Evolutionary conservation across 2,329 filamentous ascomycete genomes (phyloP).

Genomic region (Stachybotrys echinatus): DNA sequence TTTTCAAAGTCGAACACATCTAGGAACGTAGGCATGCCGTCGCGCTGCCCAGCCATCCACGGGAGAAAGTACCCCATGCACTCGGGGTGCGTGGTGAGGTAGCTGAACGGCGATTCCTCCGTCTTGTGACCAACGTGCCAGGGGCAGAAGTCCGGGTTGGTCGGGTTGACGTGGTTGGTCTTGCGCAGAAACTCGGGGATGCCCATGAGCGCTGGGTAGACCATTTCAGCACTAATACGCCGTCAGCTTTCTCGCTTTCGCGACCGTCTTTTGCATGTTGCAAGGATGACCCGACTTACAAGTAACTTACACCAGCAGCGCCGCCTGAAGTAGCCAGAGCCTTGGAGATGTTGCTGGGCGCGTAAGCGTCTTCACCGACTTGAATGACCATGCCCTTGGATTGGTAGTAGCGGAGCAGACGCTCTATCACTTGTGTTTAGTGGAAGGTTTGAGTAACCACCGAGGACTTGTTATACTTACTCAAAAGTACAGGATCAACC

Average conservation of each 20-base stretch:
- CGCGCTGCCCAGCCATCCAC: background rate
- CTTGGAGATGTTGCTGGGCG: background rate
- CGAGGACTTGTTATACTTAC: too few relatives aligned
- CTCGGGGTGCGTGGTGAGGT: background rate
- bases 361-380: background rate
- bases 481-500: background rate
- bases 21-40: background rate
- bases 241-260: background rate
- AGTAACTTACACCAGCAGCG: background rate
- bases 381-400: background rate
- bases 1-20: background rate
- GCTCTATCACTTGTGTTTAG: background rate
- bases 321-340: background rate
- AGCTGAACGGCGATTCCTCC: background rate
- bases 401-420: background rate
- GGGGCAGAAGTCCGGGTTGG: background rate
- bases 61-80: background rate
- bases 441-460: background rate
- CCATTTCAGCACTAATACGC: background rate
- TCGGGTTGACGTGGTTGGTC: background rate
- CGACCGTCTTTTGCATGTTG: background rate
- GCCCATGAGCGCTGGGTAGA: background rate
- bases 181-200: background rate
- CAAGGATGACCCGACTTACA: background rate
- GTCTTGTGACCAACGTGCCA: conserved; percentile 1